Percentiles rank a stretch among this genome's conserved stretches.
Evolutionary conservation across 1,284 basidiomycete genomes (phyloP).

Genomic region (Sporisorium scitamineum): DNA sequence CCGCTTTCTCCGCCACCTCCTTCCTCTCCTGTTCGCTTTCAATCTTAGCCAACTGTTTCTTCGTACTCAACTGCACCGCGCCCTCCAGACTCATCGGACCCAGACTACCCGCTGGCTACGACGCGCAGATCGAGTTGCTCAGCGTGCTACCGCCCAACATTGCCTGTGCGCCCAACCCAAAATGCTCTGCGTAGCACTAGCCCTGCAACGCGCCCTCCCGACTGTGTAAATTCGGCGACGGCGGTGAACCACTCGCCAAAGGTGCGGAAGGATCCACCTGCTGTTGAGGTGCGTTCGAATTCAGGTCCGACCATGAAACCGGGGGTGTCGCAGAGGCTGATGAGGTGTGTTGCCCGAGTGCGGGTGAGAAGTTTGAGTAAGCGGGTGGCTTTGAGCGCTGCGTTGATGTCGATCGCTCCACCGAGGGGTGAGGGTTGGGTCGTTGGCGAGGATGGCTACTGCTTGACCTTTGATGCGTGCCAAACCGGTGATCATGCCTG

Average conservation of each 20-base stretch:
- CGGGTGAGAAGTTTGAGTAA: conserved; percentile 45
- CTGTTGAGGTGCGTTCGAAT: conserved; percentile 28
- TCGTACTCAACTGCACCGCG: conserved; percentile 47
- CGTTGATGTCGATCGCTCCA: conserved; percentile 51
- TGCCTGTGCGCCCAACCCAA: conserved; percentile 54
- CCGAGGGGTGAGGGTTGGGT: conserved; percentile 44
- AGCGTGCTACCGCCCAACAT: conserved; percentile 51
- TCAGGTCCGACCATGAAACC: conserved; percentile 57
- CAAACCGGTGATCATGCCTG: conserved; percentile 48
- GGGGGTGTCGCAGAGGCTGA: conserved; percentile 55
- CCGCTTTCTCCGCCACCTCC: conserved; percentile 19
- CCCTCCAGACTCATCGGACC: conserved; percentile 55
- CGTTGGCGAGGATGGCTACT: conserved; percentile 49
- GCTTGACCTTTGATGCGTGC: conserved; percentile 34
- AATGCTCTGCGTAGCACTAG: conserved; percentile 46
- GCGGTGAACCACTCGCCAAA: conserved; percentile 57
- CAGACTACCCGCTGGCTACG: conserved; percentile 45
- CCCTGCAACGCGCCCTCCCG: conserved; percentile 41
- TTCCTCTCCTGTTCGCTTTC: conserved; percentile 28
- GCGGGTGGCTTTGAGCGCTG: conserved; percentile 51
- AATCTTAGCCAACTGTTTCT: conserved; percentile 48
- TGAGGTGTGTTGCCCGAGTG: conserved; percentile 36
- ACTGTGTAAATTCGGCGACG: conserved; percentile 23
- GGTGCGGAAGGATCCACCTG: conserved; percentile 37
- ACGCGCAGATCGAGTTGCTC: conserved; percentile 37